Percentiles rank a stretch among this genome's conserved stretches.
Conservation (phyloP, 2,329 filamentous ascomycete genomes). For the Herpotrichia juniperi region DNA sequence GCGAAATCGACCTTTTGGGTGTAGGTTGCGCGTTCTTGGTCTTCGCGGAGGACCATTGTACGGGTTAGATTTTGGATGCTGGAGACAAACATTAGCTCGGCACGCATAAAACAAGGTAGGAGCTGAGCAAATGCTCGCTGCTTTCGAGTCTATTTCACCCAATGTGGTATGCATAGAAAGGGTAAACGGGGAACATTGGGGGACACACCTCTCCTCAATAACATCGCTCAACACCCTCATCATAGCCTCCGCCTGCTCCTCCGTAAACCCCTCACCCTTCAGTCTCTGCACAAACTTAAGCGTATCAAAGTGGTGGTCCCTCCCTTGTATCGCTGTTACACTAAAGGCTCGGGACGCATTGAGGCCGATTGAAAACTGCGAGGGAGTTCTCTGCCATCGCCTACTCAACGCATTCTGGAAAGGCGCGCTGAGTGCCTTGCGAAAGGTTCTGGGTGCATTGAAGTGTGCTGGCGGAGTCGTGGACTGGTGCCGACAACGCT, state of each 20-base stretch:
- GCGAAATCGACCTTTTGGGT: conserved; percentile 96
- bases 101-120: not conserved
- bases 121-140: not conserved
- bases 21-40: conserved; percentile 78
- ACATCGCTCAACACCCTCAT: conserved; percentile 97
- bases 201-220: conserved; percentile 81
- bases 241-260: conserved; percentile 95
- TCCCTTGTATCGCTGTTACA: conserved; percentile 63
- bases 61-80: conserved; percentile 96
- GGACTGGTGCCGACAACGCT: conserved; percentile 20
- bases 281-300: conserved; percentile 94
- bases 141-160: too few species aligned
- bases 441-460: not conserved
- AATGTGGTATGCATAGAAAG: too few species aligned
- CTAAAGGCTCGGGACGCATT: conserved; percentile 63
- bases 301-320: conserved; percentile 97
- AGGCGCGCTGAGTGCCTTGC: not conserved
- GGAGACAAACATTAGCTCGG: not conserved
- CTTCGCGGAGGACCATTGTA: conserved; percentile 97
- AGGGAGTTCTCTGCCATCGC: not conserved
- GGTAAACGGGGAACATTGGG: not conserved
- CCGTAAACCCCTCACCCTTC: conserved; percentile 90
- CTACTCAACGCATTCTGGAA: not conserved
- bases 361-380: not conserved
- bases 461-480: not conserved